phyloP scores from a whole-genome alignment of 1,284 basidiomycete species.

The Tilletia caries region DNA sequence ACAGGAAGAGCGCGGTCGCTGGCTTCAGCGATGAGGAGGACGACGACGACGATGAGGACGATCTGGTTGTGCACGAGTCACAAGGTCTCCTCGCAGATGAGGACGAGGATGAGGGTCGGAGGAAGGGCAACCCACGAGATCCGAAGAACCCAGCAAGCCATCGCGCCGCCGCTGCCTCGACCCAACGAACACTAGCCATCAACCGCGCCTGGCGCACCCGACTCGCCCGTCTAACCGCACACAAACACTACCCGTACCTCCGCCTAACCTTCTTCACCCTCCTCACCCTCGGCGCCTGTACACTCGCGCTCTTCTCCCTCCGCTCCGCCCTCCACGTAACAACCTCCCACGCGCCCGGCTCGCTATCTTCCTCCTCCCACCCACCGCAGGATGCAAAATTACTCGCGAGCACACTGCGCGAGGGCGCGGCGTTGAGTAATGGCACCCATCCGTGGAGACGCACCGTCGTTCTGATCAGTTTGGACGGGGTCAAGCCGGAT shows the following conservation, averaged over 20 bases:
- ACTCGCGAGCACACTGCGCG: conserved; percentile 15
- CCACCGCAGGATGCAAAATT: conserved; percentile 15
- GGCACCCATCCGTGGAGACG: conserved; percentile 46
- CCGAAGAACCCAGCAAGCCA: not conserved
- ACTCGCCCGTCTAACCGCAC: conserved; percentile 1
- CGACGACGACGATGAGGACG: conserved; percentile 6
- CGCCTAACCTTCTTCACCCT: conserved; percentile 14
- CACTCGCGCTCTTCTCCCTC: conserved; percentile 12
- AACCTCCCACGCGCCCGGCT: conserved; percentile 18
- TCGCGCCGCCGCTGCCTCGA: not conserved
- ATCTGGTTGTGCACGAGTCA: conserved; percentile 10
- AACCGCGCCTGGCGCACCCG: conserved; percentile 5
- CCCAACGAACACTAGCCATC: not conserved
- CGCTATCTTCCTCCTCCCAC: not conserved
- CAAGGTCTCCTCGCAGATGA: conserved; percentile 6
- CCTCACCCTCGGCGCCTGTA: conserved; percentile 14
- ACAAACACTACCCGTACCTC: conserved; percentile 13
- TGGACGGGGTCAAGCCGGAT: conserved; percentile 80
- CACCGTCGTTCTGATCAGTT: conserved; percentile 77
- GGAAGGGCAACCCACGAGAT: no score
- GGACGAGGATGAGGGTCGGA: no score
- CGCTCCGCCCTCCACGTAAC: conserved; percentile 13
- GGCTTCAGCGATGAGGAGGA: not conserved
- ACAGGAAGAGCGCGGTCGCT: not conserved
- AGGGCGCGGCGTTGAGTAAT: conserved; percentile 13